These are phyloP conservation scores for Cryphonectria radicalis DNA, from an alignment of 2,329 filamentous ascomycete species.

Conservation along the genomic window DNA sequence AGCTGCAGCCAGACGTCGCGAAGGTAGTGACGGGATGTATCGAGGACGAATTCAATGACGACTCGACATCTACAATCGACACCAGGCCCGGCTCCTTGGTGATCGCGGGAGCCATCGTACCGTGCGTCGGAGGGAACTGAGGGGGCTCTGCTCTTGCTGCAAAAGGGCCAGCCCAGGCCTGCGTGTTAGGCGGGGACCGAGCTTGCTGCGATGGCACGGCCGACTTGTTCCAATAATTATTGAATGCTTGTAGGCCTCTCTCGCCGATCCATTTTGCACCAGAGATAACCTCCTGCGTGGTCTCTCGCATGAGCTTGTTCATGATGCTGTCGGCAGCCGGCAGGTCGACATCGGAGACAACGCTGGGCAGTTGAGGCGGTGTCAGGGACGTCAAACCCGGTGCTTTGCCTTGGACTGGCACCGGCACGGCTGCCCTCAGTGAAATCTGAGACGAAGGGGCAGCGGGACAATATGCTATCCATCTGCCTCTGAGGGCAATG, in stretches of 20 bases:
- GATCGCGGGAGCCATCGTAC: constrained; percentile 59
- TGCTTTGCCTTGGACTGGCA: constrained; percentile 58
- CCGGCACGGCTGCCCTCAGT: constrained; percentile 67
- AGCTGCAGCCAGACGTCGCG: constrained; percentile 76
- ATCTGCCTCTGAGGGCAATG: constrained; percentile 71
- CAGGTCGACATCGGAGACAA: constrained; percentile 72
- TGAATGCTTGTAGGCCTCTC: constrained; percentile 77
- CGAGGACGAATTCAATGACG: constrained; percentile 55
- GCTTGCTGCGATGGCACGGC: constrained; percentile 48
- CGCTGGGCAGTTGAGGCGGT: constrained; percentile 69
- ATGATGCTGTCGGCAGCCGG: constrained; percentile 72
- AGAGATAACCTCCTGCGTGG: constrained; percentile 77
- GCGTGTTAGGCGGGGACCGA: constrained; percentile 49
- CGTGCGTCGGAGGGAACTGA: constrained; percentile 79
- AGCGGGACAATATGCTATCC: constrained; percentile 78
- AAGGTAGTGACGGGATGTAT: constrained; percentile 73
- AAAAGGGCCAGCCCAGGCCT: constrained; percentile 52
- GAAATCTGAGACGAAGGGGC: constrained; percentile 72
- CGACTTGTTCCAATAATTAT: constrained; percentile 75
- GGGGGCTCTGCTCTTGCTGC: constrained; percentile 51
- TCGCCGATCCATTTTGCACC: constrained; percentile 77
- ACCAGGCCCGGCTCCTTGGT: constrained; percentile 73
- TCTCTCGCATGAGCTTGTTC: constrained; percentile 78
- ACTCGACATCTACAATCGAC: constrained; percentile 73
- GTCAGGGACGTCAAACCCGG: constrained; percentile 63